Evolutionary conservation across 2,329 filamentous ascomycete genomes (phyloP).

Genomic region (Neoascochyta sp.): DNA sequence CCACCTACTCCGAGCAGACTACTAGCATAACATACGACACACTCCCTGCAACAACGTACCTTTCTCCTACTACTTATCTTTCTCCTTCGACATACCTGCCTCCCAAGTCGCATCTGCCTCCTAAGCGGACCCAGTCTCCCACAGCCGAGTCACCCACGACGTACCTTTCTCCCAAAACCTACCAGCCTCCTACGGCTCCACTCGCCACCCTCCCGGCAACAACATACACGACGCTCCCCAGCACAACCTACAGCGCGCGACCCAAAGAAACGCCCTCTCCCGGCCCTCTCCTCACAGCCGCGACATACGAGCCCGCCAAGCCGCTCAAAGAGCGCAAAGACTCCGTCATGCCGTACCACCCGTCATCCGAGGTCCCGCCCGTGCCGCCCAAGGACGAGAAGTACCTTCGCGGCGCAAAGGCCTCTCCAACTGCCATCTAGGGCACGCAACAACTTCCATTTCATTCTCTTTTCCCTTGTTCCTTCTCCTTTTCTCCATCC

Average conservation of each 20-base stretch:
- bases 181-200: too few relatives aligned
- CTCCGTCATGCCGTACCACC: constrained; percentile 14
- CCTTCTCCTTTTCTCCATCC: too few relatives aligned
- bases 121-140: too few relatives aligned
- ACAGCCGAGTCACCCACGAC: not conserved
- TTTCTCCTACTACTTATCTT: constrained; percentile 4
- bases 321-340: constrained; percentile 15
- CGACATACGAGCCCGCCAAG: constrained; percentile 12
- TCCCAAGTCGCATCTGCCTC: too few relatives aligned
- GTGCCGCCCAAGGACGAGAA: constrained; percentile 13
- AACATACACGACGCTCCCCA: constrained; percentile 6
- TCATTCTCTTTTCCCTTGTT: too few relatives aligned
- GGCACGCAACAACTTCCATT: too few relatives aligned
- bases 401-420: too few relatives aligned
- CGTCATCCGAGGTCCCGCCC: constrained; percentile 10
- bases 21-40: constrained; percentile 1
- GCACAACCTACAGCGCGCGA: constrained; percentile 3
- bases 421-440: too few relatives aligned
- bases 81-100: not conserved
- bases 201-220: constrained; percentile 9
- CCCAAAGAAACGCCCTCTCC: constrained; percentile 1
- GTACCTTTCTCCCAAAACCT: too few relatives aligned
- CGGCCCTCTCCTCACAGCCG: constrained; percentile 8
- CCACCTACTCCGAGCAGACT: constrained; percentile 1
- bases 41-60: constrained; percentile 11